phyloP scores from a whole-genome alignment of 805 yeast genomes.

The Candida ponderosae region DNA sequence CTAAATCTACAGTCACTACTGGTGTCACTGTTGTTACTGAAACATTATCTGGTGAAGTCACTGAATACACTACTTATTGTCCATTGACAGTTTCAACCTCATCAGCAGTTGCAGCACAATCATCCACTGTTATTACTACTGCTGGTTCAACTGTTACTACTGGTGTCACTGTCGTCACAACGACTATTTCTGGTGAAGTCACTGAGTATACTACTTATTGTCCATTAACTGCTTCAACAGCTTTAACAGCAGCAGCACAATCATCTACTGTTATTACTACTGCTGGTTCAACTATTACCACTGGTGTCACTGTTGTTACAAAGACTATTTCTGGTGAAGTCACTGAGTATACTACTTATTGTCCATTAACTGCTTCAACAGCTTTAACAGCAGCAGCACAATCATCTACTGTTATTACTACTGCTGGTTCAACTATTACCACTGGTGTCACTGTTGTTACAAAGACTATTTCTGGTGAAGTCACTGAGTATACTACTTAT shows the following conservation, averaged over 20 bases:
- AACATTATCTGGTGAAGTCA: constrained; percentile 2
- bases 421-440: no score
- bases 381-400: background rate
- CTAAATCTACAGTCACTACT: constrained; percentile 7
- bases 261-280: no score
- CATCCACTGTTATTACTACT: background rate
- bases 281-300: no score
- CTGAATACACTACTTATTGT: constrained; percentile 1
- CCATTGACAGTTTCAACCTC: constrained; percentile 12
- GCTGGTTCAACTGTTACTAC: no score
- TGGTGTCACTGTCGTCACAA: background rate
- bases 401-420: no score
- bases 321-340: constrained; percentile 21
- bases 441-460: no score
- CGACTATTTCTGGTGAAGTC: constrained; percentile 18
- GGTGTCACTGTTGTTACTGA: constrained; percentile 9
- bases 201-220: constrained; percentile 25
- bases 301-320: no score
- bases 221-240: constrained; percentile 6
- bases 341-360: constrained; percentile 25
- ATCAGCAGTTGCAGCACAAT: constrained; percentile 12
- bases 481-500: constrained; percentile 33
- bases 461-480: no score
- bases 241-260: background rate
- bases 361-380: constrained; percentile 7